Evolutionary conservation across 768 basidiomycete genomes (phyloP).

Genomic region (Cantharellus cinnabarinus): DNA sequence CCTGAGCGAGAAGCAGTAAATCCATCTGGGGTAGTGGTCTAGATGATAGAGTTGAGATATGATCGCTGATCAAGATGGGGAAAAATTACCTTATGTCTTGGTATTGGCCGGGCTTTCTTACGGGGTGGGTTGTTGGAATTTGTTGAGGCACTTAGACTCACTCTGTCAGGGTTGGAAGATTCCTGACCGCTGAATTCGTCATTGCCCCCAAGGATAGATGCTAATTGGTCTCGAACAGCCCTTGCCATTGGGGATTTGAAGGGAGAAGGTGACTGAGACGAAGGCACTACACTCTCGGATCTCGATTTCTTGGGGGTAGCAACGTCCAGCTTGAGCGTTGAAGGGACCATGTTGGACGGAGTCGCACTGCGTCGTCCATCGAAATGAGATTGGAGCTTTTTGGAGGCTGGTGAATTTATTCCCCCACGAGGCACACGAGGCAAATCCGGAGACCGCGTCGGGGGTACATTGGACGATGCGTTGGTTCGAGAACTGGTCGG

Average conservation of each 20-base stretch:
- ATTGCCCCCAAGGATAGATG: conserved; percentile 11
- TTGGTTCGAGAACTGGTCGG: background rate
- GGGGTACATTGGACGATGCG: background rate
- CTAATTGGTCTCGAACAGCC: background rate
- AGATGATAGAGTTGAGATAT: background rate
- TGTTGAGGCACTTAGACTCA: conserved; percentile 31
- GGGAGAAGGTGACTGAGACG: conserved; percentile 34
- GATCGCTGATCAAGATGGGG: background rate
- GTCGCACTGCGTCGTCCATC: background rate
- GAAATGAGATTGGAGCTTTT: too few relatives aligned
- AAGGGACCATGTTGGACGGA: background rate
- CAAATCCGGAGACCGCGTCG: background rate
- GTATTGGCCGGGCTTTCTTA: conserved; percentile 19
- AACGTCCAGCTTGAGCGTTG: background rate
- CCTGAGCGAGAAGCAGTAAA: background rate
- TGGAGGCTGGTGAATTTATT: too few relatives aligned
- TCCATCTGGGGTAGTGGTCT: background rate
- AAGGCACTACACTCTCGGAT: conserved; percentile 23
- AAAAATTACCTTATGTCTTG: conserved; percentile 15
- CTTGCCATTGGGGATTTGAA: conserved; percentile 19
- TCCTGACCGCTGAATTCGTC: conserved; percentile 4
- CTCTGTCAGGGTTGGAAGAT: conserved; percentile 9
- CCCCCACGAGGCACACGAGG: too few relatives aligned
- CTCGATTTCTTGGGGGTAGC: background rate
- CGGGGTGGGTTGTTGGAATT: conserved; percentile 16